These are phyloP conservation scores for Boletus rex-veris DNA, from an alignment of 768 basidiomycete genomes.

Conservation along the genomic window DNA sequence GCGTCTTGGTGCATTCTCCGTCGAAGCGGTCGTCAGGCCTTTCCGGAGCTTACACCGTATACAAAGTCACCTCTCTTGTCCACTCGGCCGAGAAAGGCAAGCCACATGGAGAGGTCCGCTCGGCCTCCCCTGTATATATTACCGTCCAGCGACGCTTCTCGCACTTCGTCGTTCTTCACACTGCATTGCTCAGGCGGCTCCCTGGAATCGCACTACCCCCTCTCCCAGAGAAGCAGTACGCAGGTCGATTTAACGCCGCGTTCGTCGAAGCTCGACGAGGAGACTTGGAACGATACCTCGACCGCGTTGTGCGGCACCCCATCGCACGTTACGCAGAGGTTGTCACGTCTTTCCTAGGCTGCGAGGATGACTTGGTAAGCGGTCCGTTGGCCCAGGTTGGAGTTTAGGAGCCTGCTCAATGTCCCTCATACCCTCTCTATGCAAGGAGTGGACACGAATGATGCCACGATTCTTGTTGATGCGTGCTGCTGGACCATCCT, in stretches of 20 bases:
- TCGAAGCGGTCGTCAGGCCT: constrained; percentile 66
- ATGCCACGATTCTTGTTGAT: constrained; percentile 58
- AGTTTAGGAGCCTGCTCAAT: not conserved
- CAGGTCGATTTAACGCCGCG: constrained; percentile 73
- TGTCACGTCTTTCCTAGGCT: constrained; percentile 73
- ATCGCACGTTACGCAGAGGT: constrained; percentile 76
- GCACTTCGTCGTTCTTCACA: constrained; percentile 77
- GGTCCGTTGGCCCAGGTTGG: not conserved
- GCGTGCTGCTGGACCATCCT: constrained; percentile 67
- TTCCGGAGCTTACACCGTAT: constrained; percentile 71
- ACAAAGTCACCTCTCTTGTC: constrained; percentile 61
- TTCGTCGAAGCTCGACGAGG: constrained; percentile 81
- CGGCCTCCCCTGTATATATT: constrained; percentile 47
- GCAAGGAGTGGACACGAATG: constrained; percentile 68
- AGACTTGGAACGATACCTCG: constrained; percentile 77
- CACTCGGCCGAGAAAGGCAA: constrained; percentile 16
- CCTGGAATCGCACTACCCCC: constrained; percentile 79
- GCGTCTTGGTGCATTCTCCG: constrained; percentile 75
- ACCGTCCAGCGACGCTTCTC: constrained; percentile 83
- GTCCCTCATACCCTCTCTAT: not conserved
- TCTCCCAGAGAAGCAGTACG: constrained; percentile 82
- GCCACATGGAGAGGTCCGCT: constrained; percentile 17
- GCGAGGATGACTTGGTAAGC: constrained; percentile 71
- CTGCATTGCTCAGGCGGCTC: constrained; percentile 61
- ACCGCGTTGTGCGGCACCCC: constrained; percentile 68